Base-by-base conservation (phyloP, 768 basidiomycete species). In the Russula earlei region DNA sequence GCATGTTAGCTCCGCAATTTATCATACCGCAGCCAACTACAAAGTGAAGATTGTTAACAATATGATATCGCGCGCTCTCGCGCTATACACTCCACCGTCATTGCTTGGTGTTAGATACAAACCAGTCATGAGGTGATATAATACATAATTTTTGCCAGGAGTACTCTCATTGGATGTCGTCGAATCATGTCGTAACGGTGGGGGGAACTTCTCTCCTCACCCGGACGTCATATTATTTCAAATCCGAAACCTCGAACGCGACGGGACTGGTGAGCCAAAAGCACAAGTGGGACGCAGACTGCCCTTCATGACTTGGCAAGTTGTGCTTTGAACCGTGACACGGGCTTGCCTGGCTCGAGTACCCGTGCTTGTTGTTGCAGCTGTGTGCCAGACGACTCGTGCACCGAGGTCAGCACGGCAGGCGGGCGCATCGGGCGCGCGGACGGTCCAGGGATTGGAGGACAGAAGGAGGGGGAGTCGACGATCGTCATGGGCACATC, bases 251-350 rank as follows among this genome's bases (percentile, higher is more conserved):
- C 10, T 5, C 1, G 3, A 31, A 31, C 3, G 29, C 29, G 29
- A 5, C 10, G 29, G 29, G 29, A 31, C 1, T 10, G 5, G 29
- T 5, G 29, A 31, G 7, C 10, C 29, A 10, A 5, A 31, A 31
- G 29, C 29, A n/a, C n/a, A n/a, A n/a, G n/a, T 36, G 34, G 34
- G 12, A 36, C 14, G 34, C 15, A 31, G 29, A 7, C 10, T 31
- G 10, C 34, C 11, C 12, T 9, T 41, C 46, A 53, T 15, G 24
- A 20, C 56, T 45, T 62, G 51, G 55, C 45, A 15, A 63, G 51
- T 33, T 66, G 64, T n/a, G 65, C 63, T 19, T 57, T 58, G 48
- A 69, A 67, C 19, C 62, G 62, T 5, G 68, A 68, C 2, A 64
- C 57, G 37, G 51, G 65, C 44, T 60, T 61, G 44, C 59, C 62